These are phyloP conservation scores for Eimeria necatrix DNA, from an alignment of 169 alveolate genomes.

Conservation along the genomic window DNA sequence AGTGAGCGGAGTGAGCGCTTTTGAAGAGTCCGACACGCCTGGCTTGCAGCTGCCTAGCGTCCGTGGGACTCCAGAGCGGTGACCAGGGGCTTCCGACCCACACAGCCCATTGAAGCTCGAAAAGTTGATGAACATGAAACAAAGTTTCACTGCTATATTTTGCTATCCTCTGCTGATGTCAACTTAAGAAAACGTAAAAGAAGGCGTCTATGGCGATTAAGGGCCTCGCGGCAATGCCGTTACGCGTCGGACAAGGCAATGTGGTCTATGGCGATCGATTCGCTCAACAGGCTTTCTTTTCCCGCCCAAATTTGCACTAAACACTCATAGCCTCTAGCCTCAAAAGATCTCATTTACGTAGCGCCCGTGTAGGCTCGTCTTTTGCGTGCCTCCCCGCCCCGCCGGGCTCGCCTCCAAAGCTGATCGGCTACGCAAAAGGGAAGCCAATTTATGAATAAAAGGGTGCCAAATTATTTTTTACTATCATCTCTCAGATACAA, in stretches of 20 bases:
- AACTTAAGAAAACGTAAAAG: not conserved
- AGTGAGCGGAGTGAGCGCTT: no score
- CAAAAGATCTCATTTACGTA: not conserved
- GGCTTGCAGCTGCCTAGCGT: conserved; percentile 44
- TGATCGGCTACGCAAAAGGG: no score
- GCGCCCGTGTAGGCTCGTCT: not conserved
- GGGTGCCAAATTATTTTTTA: no score
- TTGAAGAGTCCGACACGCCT: not conserved
- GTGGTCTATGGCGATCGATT: not conserved
- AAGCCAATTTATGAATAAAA: no score
- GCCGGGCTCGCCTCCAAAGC: not conserved
- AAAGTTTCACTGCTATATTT: not conserved
- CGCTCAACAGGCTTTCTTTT: not conserved
- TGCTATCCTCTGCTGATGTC: no score
- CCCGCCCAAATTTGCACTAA: not conserved
- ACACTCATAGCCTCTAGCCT: not conserved
- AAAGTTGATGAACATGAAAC: not conserved
- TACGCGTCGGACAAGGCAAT: conserved; percentile 2
- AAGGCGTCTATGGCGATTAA: conserved; percentile 9
- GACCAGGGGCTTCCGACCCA: conserved; percentile 27
- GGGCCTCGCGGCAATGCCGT: not conserved
- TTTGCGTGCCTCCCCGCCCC: conserved; percentile 30
- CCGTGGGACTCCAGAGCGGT: conserved; percentile 49
- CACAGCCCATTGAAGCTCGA: not conserved
- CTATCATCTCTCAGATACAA: no score